phyloP scores from a whole-genome alignment of 345 rosid genomes.

The Hibiscus trionum region DNA sequence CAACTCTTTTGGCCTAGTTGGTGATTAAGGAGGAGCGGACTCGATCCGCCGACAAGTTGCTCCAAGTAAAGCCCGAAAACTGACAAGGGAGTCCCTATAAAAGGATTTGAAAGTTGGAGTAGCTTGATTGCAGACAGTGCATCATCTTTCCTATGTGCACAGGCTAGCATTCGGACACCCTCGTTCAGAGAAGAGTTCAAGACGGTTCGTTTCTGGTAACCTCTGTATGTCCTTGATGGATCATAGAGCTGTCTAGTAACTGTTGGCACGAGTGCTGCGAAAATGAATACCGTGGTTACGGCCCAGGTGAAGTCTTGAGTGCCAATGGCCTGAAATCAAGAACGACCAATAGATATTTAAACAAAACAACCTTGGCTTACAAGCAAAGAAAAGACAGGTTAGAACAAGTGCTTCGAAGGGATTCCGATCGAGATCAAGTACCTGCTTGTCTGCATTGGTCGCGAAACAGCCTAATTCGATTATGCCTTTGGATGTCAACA shows the following conservation, averaged over 20 bases:
- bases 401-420: neutral
- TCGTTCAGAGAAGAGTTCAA: neutral
- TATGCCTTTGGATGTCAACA: constrained; percentile 15
- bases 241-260: constrained; percentile 14
- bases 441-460: neutral
- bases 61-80: constrained; percentile 25
- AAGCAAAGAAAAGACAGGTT: neutral
- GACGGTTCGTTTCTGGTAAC: constrained; percentile 19
- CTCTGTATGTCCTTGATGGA: constrained; percentile 23
- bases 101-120: constrained; percentile 12
- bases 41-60: constrained; percentile 15
- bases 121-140: constrained; percentile 20
- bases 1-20: constrained; percentile 1
- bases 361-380: neutral
- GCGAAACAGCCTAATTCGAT: constrained; percentile 7
- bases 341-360: no score
- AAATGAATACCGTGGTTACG: neutral
- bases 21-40: constrained; percentile 29
- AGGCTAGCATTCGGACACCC: constrained; percentile 20
- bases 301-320: neutral
- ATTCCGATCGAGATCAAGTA: neutral
- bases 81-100: constrained; percentile 10
- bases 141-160: constrained; percentile 24
- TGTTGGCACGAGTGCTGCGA: constrained; percentile 4
- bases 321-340: neutral